Percentiles rank a stretch among this genome's conserved stretches.
Conservation (phyloP, 352 stramenopile species). For the Globisporangium iwayamae region DNA sequence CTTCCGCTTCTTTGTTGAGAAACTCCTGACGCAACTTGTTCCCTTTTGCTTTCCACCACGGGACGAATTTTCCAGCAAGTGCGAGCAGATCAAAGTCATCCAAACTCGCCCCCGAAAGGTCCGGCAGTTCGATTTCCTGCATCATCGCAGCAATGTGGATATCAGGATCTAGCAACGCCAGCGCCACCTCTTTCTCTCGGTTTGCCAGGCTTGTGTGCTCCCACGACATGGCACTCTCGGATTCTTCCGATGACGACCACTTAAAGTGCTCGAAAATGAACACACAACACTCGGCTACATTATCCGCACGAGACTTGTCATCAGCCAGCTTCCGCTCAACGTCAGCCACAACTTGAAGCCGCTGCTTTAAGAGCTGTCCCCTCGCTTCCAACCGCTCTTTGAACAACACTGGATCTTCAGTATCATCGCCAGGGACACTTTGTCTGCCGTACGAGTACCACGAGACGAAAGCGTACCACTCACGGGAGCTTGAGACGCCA, state of each 20-base stretch:
- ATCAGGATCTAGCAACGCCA: slow-evolving; percentile 51
- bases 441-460: slow-evolving; percentile 52
- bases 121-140: slow-evolving; percentile 52
- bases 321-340: slow-evolving; percentile 31
- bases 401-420: slow-evolving; percentile 14
- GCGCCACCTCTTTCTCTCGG: slow-evolving; percentile 42
- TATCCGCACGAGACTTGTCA: neutral
- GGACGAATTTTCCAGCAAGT: slow-evolving; percentile 45
- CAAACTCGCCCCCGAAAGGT: slow-evolving; percentile 33
- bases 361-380: slow-evolving; percentile 32
- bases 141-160: slow-evolving; percentile 60
- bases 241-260: slow-evolving; percentile 21
- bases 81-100: slow-evolving; percentile 43
- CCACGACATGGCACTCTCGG: slow-evolving; percentile 40
- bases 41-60: slow-evolving; percentile 46
- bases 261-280: slow-evolving; percentile 60
- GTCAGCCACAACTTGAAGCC: slow-evolving; percentile 23
- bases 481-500: slow-evolving; percentile 16
- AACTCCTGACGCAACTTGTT: slow-evolving; percentile 58
- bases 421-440: neutral
- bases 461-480: slow-evolving; percentile 43
- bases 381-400: slow-evolving; percentile 33
- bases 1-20: slow-evolving; percentile 40
- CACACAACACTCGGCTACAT: slow-evolving; percentile 10
- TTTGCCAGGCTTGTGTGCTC: slow-evolving; percentile 31